phyloP scores from a whole-genome alignment of 371 early-diverging fungal genomes.

The Scutellospora calospora region DNA sequence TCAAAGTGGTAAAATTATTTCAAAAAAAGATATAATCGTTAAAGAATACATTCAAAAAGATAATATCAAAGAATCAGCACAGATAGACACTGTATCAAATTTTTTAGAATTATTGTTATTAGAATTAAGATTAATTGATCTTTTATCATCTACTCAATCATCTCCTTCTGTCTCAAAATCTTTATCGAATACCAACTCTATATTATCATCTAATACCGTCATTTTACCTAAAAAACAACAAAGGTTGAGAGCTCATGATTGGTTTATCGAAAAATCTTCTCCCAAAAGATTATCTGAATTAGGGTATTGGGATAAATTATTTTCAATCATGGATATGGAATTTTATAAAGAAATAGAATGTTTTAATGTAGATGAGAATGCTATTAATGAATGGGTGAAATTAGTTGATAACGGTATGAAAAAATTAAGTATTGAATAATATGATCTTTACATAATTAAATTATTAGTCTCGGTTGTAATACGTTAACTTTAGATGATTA shows the following conservation, averaged over 20 bases:
- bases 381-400: no score
- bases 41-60: neutral
- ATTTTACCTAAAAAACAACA: neutral
- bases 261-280: neutral
- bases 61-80: neutral
- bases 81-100: neutral
- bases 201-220: no score
- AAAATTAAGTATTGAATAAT: no score
- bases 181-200: neutral
- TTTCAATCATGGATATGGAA: neutral
- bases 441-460: no score
- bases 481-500: no score
- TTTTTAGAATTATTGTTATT: neutral
- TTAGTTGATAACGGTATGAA: no score
- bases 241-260: neutral
- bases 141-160: neutral
- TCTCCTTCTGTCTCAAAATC: neutral
- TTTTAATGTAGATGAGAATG: no score
- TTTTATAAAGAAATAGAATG: no score
- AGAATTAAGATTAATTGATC: neutral
- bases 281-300: neutral
- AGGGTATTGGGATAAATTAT: conserved; percentile 1
- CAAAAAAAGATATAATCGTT: neutral
- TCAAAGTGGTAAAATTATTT: no score
- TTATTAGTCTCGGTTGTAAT: no score